Evolutionary conservation across 2,329 filamentous ascomycete species (phyloP).

Genomic region (Monilinia polystroma): DNA sequence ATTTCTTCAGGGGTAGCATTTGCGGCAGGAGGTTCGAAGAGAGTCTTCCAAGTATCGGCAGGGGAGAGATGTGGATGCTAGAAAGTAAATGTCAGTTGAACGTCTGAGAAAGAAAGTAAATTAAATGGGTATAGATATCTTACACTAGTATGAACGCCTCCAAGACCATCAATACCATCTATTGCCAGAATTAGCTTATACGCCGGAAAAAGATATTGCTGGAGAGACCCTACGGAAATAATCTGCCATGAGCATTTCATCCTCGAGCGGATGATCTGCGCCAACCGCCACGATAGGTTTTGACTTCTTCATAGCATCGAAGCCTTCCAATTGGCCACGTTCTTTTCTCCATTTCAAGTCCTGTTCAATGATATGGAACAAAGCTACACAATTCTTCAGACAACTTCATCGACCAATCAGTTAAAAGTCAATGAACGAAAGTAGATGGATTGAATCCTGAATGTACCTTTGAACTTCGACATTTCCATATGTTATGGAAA

Average conservation of each 20-base stretch:
- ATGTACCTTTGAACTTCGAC: constrained; percentile 77
- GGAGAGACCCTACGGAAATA: constrained; percentile 71
- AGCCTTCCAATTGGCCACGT: constrained; percentile 66
- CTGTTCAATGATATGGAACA: constrained; percentile 90
- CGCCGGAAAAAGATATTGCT: neutral
- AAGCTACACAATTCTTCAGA: constrained; percentile 80
- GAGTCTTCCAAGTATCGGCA: constrained; percentile 68
- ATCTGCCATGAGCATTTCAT: constrained; percentile 75
- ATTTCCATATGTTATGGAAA: constrained; percentile 93
- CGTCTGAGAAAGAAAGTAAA: neutral
- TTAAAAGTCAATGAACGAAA: neutral
- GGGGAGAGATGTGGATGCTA: constrained; percentile 73
- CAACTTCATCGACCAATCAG: constrained; percentile 54
- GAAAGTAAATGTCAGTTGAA: constrained; percentile 26
- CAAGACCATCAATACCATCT: constrained; percentile 77
- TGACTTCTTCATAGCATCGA: constrained; percentile 65
- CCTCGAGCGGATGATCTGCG: constrained; percentile 79
- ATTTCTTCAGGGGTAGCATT: constrained; percentile 48
- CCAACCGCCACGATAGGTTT: constrained; percentile 87
- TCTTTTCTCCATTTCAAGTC: constrained; percentile 80
- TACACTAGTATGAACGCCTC: constrained; percentile 66
- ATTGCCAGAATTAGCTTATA: constrained; percentile 27
- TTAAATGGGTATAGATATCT: constrained; percentile 28
- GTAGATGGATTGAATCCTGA: constrained; percentile 27
- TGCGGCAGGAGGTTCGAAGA: constrained; percentile 55